phyloP scores from a whole-genome alignment of 345 rosid genomes.

The Lumnitzera littorea region DNA sequence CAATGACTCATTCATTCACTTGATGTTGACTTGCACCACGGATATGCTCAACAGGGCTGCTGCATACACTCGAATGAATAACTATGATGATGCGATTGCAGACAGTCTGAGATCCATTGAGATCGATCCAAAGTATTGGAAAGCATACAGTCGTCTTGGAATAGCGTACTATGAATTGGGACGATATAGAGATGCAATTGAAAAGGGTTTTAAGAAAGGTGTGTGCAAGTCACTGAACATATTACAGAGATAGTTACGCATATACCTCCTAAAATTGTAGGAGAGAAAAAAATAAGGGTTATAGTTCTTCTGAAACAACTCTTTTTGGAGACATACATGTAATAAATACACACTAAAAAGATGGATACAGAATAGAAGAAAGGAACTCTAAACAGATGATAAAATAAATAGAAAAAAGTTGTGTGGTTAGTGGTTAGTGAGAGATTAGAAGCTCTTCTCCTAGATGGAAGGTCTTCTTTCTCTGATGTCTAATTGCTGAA shows the following conservation, averaged over 20 bases:
- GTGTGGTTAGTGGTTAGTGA: too few species aligned
- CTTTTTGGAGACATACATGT: too few species aligned
- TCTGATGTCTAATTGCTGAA: background rate
- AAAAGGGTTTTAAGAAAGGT: conserved; percentile 88
- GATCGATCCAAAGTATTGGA: conserved; percentile 68
- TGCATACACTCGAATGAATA: conserved; percentile 70
- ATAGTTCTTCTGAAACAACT: too few species aligned
- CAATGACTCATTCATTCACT: background rate
- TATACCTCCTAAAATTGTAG: too few species aligned
- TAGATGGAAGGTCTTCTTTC: background rate
- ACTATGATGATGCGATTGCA: conserved; percentile 52
- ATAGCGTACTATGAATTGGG: conserved; percentile 77
- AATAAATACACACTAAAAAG: too few species aligned
- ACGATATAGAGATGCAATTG: conserved; percentile 63
- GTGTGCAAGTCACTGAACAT: background rate
- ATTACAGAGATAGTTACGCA: too few species aligned
- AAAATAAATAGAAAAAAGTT: too few species aligned
- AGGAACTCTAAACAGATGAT: too few species aligned
- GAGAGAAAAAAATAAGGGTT: too few species aligned
- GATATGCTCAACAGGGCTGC: conserved; percentile 55
- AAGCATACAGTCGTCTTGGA: conserved; percentile 92
- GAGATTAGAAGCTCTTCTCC: background rate
- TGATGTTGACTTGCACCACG: background rate
- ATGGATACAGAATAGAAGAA: too few species aligned
- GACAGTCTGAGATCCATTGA: conserved; percentile 79